Base-by-base conservation (phyloP, 1,139 yeast genomes). In the Saccharomycopsis crataegensis region DNA sequence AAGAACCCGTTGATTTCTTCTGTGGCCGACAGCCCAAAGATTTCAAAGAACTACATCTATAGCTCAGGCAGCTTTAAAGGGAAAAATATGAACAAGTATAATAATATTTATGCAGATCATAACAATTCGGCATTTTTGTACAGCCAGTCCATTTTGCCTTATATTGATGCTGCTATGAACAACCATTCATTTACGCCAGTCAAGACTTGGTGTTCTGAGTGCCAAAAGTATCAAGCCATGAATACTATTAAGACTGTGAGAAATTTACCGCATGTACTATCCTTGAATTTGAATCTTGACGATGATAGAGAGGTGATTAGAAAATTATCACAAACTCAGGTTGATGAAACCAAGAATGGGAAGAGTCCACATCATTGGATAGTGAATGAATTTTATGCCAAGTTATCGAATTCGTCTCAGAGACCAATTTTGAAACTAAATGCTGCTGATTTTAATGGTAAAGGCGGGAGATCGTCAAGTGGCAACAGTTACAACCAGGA, bases 231-330 rank as follows among this genome's bases (percentile, higher is more conserved):
- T 49, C 91, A 85, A 60, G 66, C 71, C 7, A 70, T 84, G 37
- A 84, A 82, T 57, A 73, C 78, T 8, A 71, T 73, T 36, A 75
- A 77, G 50, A 68, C 73, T 0, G 77, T 80, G 2, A 70, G 72
- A 28, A 74, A 73, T 49, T 70, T 88, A 14, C 94, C 96, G 0
- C 80, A 84, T 1, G 73, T 89, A 8, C 67, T 90, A 43, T 78
- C 85, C 7, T 69, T 90, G 47, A 84, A 84, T 60, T 64, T 85
- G 33, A 74, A 78, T 54, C 68, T 85, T 52, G 65, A 48, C 16
- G 50, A 56, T 28, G 54, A 53, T 14, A 75, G 40, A 74, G 76
- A 56, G 76, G 75, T 46, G 86, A 83, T 58, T 75, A 74, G 70
- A 66, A 68, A 53, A 66, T 67, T 17, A 69, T 75, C 3, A 5